A percentile compares a stretch with the other conserved stretches of the same genome.
phyloP scores from a whole-genome alignment of 768 basidiomycete genomes.

The Nidula microcarpa region DNA sequence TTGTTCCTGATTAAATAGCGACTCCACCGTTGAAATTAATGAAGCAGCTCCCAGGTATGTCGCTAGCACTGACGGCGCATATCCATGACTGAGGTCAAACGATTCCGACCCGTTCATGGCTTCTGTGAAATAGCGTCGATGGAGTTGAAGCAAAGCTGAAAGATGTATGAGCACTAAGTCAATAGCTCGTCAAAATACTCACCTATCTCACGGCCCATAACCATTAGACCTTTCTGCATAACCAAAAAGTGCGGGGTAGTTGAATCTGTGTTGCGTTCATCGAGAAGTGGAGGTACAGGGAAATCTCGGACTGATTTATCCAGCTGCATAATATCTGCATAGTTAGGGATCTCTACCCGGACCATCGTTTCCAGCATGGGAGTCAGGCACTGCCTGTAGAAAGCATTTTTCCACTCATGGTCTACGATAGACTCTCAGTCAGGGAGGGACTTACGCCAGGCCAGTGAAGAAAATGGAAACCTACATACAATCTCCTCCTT shows the following conservation, averaged over 20 bases:
- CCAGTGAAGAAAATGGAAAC: slow-evolving; percentile 17
- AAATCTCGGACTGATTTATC: slow-evolving; percentile 58
- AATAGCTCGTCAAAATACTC: slow-evolving; percentile 7
- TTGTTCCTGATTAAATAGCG: slow-evolving; percentile 53
- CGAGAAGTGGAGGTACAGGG: slow-evolving; percentile 45
- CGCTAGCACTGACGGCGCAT: slow-evolving; percentile 69
- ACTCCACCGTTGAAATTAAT: slow-evolving; percentile 54
- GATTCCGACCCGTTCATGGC: slow-evolving; percentile 52
- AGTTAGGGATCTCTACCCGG: slow-evolving; percentile 47
- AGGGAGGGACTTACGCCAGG: slow-evolving; percentile 6
- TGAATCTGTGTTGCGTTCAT: slow-evolving; percentile 33
- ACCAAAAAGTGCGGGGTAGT: slow-evolving; percentile 46
- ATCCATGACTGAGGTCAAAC: slow-evolving; percentile 57
- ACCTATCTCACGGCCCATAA: slow-evolving; percentile 66
- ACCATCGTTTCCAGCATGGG: slow-evolving; percentile 61
- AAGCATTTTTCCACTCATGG: slow-evolving; percentile 69
- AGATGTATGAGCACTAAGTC: not conserved
- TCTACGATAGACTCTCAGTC: slow-evolving; percentile 34
- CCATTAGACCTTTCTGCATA: slow-evolving; percentile 63
- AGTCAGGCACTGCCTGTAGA: slow-evolving; percentile 59
- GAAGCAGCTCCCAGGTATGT: slow-evolving; percentile 59
- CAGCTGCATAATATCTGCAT: slow-evolving; percentile 46
- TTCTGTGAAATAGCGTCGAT: slow-evolving; percentile 64
- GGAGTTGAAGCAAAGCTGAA: slow-evolving; percentile 62
- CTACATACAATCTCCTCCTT: slow-evolving; percentile 49